Conservation (phyloP, 192 early-diverging fungal genomes). For the Martensiomyces pterosporus region DNA sequence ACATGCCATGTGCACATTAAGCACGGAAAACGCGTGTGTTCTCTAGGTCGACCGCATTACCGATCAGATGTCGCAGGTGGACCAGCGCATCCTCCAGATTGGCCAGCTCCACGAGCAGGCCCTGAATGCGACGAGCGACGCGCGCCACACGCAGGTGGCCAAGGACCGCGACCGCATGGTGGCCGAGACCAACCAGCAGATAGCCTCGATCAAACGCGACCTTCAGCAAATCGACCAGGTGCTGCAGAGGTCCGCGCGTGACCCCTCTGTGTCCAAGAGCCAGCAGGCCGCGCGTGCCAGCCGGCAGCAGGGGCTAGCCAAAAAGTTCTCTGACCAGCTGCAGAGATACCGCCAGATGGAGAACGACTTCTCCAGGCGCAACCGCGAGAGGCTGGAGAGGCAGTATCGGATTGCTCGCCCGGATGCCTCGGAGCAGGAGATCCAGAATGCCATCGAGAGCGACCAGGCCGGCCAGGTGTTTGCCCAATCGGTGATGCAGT, state of each 20-base stretch:
- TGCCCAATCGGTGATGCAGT: constrained; percentile 5
- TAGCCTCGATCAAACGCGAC: constrained; percentile 10
- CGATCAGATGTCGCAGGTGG: constrained; percentile 8
- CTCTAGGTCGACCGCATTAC: constrained; percentile 10
- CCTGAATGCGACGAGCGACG: constrained; percentile 8
- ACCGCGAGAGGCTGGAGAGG: constrained; percentile 3
- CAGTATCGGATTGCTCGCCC: constrained; percentile 18
- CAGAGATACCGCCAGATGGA: constrained; percentile 8
- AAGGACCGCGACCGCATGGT: constrained; percentile 9
- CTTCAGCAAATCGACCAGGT: constrained; percentile 15
- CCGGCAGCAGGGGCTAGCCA: constrained; percentile 10
- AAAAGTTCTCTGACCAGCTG: constrained; percentile 4
- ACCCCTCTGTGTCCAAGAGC: constrained; percentile 17
- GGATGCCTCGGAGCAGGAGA: constrained; percentile 9
- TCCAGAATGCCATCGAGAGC: constrained; percentile 9
- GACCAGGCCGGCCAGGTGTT: constrained; percentile 12
- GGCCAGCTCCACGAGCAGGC: constrained; percentile 8
- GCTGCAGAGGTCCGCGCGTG: constrained; percentile 6
- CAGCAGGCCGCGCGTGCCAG: constrained; percentile 12
- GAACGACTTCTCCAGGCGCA: background rate
- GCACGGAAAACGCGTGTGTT: constrained; percentile 5
- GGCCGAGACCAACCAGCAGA: constrained; percentile 6
- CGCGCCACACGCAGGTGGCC: constrained; percentile 1
- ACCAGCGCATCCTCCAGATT: constrained; percentile 9
- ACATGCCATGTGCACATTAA: no score